These are phyloP conservation scores for Aspergillus eucalypticola DNA, from an alignment of 2,329 filamentous ascomycete genomes.

Conservation along the genomic window DNA sequence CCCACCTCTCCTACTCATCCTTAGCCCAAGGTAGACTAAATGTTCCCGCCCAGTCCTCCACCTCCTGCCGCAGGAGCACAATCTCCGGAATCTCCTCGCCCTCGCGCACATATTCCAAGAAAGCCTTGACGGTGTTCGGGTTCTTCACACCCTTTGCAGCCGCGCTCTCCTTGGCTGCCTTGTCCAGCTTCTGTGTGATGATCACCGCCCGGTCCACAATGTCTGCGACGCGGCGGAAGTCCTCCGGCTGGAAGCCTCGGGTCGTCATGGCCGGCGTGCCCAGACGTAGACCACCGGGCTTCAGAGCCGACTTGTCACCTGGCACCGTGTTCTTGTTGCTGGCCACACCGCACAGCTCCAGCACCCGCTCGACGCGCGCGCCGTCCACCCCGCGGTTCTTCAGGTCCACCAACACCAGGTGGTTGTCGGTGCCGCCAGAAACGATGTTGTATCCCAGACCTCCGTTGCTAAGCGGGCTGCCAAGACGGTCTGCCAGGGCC, in stretches of 20 bases:
- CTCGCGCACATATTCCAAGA: constrained; percentile 84
- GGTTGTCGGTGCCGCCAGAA: constrained; percentile 92
- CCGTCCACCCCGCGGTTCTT: constrained; percentile 85
- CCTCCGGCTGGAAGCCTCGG: constrained; percentile 82
- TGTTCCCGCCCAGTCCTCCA: constrained; percentile 79
- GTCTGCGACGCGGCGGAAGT: constrained; percentile 83
- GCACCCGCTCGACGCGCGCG: constrained; percentile 84
- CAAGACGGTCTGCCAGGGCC: constrained; percentile 71
- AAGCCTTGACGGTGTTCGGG: constrained; percentile 98
- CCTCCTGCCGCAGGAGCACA: constrained; percentile 82
- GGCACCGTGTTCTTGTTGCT: constrained; percentile 99
- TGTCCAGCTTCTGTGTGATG: constrained; percentile 76
- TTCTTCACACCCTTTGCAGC: constrained; percentile 85
- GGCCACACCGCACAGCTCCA: constrained; percentile 93
- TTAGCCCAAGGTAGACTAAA: constrained; percentile 86
- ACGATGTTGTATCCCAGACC: constrained; percentile 90
- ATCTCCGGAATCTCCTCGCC: constrained; percentile 79
- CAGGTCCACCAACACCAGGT: constrained; percentile 94
- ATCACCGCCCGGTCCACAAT: constrained; percentile 81
- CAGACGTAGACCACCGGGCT: constrained; percentile 89
- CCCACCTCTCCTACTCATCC: constrained; percentile 50
- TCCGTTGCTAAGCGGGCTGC: constrained; percentile 69
- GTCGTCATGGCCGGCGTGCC: constrained; percentile 98
- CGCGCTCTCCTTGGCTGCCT: constrained; percentile 67
- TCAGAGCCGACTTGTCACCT: constrained; percentile 88